These are phyloP conservation scores for Phlebiopsis gigantea DNA, from an alignment of 768 basidiomycete species.

Conservation along the genomic window DNA sequence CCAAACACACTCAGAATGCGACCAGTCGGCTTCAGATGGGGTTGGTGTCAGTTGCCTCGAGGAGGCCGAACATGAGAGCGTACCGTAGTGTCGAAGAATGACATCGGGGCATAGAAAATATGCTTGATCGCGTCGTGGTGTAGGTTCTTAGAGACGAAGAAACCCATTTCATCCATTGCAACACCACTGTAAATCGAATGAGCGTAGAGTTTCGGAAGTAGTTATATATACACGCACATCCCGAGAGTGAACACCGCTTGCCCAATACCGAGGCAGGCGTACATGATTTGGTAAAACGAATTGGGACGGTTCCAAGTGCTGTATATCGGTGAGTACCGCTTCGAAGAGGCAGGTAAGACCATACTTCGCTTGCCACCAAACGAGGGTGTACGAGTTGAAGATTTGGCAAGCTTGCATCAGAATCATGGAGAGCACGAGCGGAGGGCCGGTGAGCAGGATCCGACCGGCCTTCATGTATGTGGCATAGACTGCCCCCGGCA, in stretches of 20 bases:
- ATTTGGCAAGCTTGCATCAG: conserved; percentile 61
- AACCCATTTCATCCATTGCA: conserved; percentile 50
- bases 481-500: conserved; percentile 47
- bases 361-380: conserved; percentile 68
- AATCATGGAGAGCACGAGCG: conserved; percentile 43
- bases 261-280: conserved; percentile 54
- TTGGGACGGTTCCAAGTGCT: conserved; percentile 44
- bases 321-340: background rate
- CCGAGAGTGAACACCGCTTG: conserved; percentile 56
- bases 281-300: conserved; percentile 60
- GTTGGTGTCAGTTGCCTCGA: background rate
- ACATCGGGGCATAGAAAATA: conserved; percentile 68
- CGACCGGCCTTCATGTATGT: conserved; percentile 54
- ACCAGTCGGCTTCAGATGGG: conserved; percentile 41
- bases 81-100: conserved; percentile 71
- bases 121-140: conserved; percentile 51
- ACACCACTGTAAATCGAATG: conserved; percentile 35
- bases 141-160: conserved; percentile 55
- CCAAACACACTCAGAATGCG: conserved; percentile 60
- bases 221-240: conserved; percentile 30
- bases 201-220: background rate
- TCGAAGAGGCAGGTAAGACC: conserved; percentile 15
- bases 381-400: conserved; percentile 60
- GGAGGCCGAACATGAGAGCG: conserved; percentile 2
- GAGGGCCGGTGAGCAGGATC: conserved; percentile 43